A percentile compares a stretch with the other conserved stretches of the same genome.
Evolutionary conservation across 192 early-diverging fungal species (phyloP).

Genomic region (Backusella morwellensis): DNA sequence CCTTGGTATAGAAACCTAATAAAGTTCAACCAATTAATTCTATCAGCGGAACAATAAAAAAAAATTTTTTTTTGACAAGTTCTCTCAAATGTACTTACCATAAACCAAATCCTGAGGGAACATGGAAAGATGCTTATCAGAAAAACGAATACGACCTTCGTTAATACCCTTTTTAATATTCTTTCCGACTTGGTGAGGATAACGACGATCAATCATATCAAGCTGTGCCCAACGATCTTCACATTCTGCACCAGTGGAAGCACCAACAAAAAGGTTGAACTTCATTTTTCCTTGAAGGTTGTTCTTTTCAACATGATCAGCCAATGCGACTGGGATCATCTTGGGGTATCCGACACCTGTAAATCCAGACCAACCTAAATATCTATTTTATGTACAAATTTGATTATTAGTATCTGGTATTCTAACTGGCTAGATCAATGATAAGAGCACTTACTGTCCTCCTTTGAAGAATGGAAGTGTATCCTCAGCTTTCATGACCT

Average conservation of each 20-base stretch:
- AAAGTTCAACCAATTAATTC: not conserved
- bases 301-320: constrained; percentile 41
- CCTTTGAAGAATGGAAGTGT: constrained; percentile 36
- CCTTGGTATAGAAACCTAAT: constrained; percentile 35
- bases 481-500: constrained; percentile 36
- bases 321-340: constrained; percentile 34
- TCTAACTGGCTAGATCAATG: not conserved
- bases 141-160: constrained; percentile 35
- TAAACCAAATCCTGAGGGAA: constrained; percentile 39
- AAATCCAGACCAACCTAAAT: constrained; percentile 15
- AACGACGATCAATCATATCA: constrained; percentile 41
- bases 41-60: not conserved
- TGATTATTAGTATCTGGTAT: not conserved
- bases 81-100: constrained; percentile 14
- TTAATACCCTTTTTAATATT: constrained; percentile 40
- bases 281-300: constrained; percentile 39
- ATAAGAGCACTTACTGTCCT: constrained; percentile 27
- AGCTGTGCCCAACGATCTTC: constrained; percentile 36
- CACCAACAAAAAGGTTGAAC: constrained; percentile 41
- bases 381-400: not conserved
- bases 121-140: constrained; percentile 45
- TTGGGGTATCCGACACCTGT: constrained; percentile 41
- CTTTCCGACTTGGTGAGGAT: constrained; percentile 40
- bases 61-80: not conserved
- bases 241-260: constrained; percentile 28